Evolutionary conservation across 495 filamentous ascomycete genomes (phyloP).

Genomic region (Talaromyces proteolyticus): DNA sequence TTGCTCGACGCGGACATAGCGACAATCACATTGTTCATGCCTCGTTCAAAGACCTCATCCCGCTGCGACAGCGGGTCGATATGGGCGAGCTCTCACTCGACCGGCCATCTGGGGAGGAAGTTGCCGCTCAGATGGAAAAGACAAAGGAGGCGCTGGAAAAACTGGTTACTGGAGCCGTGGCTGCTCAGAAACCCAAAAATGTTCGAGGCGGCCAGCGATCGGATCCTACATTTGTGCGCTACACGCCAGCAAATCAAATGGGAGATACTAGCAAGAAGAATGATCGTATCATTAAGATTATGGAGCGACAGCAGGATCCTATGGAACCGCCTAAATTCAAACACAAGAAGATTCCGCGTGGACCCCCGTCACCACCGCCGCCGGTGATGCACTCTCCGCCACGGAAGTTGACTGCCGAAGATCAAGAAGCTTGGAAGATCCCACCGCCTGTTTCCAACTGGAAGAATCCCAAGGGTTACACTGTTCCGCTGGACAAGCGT

Average conservation of each 20-base stretch:
- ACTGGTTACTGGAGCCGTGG: slow-evolving; percentile 78
- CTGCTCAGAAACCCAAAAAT: slow-evolving; percentile 93
- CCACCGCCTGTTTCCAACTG: slow-evolving; percentile 94
- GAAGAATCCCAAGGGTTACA: slow-evolving; percentile 99
- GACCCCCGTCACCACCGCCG: slow-evolving; percentile 86
- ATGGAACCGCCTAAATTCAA: slow-evolving; percentile 99
- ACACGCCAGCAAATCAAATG: slow-evolving; percentile 96
- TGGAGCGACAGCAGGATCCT: slow-evolving; percentile 88
- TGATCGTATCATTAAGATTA: slow-evolving; percentile 97
- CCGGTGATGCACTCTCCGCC: slow-evolving; percentile 96
- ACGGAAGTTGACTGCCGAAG: slow-evolving; percentile 89
- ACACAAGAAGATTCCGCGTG: slow-evolving; percentile 95
- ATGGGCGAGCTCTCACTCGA: slow-evolving; percentile 90
- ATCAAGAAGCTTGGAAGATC: slow-evolving; percentile 96
- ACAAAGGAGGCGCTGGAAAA: slow-evolving; percentile 79
- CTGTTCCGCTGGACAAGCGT: slow-evolving; percentile 92
- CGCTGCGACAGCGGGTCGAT: slow-evolving; percentile 87
- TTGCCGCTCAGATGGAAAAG: slow-evolving; percentile 73
- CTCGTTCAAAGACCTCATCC: slow-evolving; percentile 95
- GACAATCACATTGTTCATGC: slow-evolving; percentile 84
- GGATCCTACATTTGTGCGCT: slow-evolving; percentile 90
- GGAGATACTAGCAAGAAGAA: slow-evolving; percentile 82
- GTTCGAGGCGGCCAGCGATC: slow-evolving; percentile 69
- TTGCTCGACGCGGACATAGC: slow-evolving; percentile 83
- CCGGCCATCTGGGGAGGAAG: slow-evolving; percentile 77